Conservation (phyloP, 352 stramenopile species). For the Phytopythium montanum region DNA sequence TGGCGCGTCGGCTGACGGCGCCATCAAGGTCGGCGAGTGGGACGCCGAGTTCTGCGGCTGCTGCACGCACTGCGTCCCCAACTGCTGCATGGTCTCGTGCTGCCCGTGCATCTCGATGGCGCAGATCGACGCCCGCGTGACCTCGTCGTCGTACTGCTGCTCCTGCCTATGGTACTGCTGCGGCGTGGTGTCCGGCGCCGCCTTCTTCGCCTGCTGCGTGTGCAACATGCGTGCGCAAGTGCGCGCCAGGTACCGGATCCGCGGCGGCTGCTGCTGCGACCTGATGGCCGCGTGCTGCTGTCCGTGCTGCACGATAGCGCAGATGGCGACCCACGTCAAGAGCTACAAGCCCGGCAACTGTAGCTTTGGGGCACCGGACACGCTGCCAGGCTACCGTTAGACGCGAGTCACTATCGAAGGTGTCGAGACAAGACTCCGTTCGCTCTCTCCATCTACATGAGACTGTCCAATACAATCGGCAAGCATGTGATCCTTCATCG, state of each 20-base stretch:
- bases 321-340: too few relatives aligned
- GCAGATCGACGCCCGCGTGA: slow-evolving; percentile 22
- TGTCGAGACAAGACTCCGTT: too few relatives aligned
- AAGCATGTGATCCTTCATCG: too few relatives aligned
- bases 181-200: slow-evolving; percentile 16
- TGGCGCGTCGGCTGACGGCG: neutral
- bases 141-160: slow-evolving; percentile 17
- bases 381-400: too few relatives aligned
- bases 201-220: slow-evolving; percentile 21
- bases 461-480: too few relatives aligned
- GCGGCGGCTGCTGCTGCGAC: slow-evolving; percentile 21
- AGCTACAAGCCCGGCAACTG: too few relatives aligned
- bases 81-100: slow-evolving; percentile 20
- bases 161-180: slow-evolving; percentile 15
- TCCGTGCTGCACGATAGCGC: too few relatives aligned
- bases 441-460: too few relatives aligned
- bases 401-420: too few relatives aligned
- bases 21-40: slow-evolving; percentile 11
- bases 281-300: slow-evolving; percentile 21
- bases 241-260: slow-evolving; percentile 13
- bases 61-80: slow-evolving; percentile 20
- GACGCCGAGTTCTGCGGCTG: slow-evolving; percentile 20
- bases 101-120: slow-evolving; percentile 32
- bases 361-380: too few relatives aligned
- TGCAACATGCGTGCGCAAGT: slow-evolving; percentile 16